phyloP scores from a whole-genome alignment of 129 eudicot species.

The Apium graveolens region DNA sequence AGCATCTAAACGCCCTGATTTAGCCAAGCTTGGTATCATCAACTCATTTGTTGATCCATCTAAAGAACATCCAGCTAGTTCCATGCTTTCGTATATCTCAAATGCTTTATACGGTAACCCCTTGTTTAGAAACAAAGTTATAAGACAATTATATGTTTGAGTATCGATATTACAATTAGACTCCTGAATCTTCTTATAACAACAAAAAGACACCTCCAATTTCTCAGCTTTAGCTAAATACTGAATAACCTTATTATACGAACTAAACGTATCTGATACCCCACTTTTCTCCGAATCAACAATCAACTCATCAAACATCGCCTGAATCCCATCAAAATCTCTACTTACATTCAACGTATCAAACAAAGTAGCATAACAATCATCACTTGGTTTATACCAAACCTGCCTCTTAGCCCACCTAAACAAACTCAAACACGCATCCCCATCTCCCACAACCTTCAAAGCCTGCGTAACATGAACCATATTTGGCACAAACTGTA shows the following conservation, averaged over 20 bases:
- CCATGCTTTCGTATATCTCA: constrained; percentile 88
- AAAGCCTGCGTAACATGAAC: constrained; percentile 66
- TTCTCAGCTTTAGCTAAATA: constrained; percentile 83
- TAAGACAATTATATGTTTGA: constrained; percentile 60
- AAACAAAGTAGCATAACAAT: constrained; percentile 57
- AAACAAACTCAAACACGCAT: constrained; percentile 60
- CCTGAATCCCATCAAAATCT: constrained; percentile 72
- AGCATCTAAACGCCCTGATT: constrained; percentile 90
- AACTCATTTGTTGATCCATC: constrained; percentile 76
- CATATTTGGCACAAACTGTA: constrained; percentile 87
- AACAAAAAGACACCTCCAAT: constrained; percentile 78
- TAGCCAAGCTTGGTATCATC: constrained; percentile 85
- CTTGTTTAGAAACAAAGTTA: constrained; percentile 63
- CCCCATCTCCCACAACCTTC: constrained; percentile 53
- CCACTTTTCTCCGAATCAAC: constrained; percentile 36
- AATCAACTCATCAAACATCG: constrained; percentile 74
- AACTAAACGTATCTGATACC: constrained; percentile 28
- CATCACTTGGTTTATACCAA: constrained; percentile 70
- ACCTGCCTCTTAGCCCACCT: constrained; percentile 83
- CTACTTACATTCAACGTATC: constrained; percentile 66
- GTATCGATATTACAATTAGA: constrained; percentile 60
- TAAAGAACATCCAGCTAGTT: constrained; percentile 58
- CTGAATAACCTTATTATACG: constrained; percentile 72
- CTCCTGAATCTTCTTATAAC: constrained; percentile 83
- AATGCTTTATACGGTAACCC: constrained; percentile 95